Conservation (phyloP, 2,329 filamentous ascomycete genomes). For the Remersonia thermophila region DNA sequence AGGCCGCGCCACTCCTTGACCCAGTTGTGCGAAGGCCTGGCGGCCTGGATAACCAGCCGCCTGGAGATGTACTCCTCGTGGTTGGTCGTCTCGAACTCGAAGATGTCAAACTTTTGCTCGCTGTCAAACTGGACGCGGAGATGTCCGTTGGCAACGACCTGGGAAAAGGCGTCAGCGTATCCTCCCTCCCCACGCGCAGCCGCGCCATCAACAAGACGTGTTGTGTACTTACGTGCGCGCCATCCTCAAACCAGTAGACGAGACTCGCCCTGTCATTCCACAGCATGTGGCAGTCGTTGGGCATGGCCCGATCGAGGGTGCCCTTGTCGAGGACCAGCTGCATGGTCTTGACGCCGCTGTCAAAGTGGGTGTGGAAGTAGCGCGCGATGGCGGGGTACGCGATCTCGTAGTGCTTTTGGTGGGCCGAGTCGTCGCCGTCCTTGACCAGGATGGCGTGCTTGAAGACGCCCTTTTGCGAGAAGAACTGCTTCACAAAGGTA, state of each 20-base stretch:
- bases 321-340: conserved; percentile 71
- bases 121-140: conserved; percentile 69
- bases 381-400: conserved; percentile 68
- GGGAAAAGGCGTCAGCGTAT: not conserved
- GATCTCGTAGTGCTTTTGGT: conserved; percentile 76
- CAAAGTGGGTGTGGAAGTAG: conserved; percentile 84
- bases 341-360: conserved; percentile 73
- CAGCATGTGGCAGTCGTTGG: conserved; percentile 57
- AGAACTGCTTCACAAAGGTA: conserved; percentile 67
- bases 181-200: too few species aligned
- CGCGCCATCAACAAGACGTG: too few species aligned
- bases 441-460: conserved; percentile 54
- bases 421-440: conserved; percentile 41
- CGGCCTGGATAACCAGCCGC: conserved; percentile 47
- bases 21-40: conserved; percentile 51
- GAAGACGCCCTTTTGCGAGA: conserved; percentile 64
- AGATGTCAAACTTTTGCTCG: conserved; percentile 67
- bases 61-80: conserved; percentile 80
- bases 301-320: conserved; percentile 40
- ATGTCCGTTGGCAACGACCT: conserved; percentile 68
- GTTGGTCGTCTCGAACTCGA: conserved; percentile 65
- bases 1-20: conserved; percentile 52
- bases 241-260: conserved; percentile 79
- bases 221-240: conserved; percentile 55
- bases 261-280: conserved; percentile 67